Evolutionary conservation across 2,329 filamentous ascomycete species (phyloP).

Genomic region (Alternaria novae-zelandiae): DNA sequence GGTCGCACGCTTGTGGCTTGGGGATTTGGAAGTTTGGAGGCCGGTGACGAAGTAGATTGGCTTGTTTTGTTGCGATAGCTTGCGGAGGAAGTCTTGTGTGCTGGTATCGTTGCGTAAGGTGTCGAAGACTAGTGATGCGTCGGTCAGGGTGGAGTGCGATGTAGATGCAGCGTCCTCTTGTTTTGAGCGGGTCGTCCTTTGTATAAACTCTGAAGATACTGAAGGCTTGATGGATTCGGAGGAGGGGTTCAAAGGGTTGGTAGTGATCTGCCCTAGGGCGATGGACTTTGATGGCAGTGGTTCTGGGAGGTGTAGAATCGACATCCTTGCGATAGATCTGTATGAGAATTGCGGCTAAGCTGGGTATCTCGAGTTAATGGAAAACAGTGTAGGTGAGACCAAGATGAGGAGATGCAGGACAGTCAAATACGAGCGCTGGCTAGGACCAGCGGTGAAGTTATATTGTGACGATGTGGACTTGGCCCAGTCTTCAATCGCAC

Average conservation of each 20-base stretch:
- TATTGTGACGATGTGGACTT: conserved; percentile 1
- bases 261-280: conserved; percentile 37
- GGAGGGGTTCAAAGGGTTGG: conserved; percentile 26
- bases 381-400: neutral
- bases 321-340: conserved; percentile 18
- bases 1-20: neutral
- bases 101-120: conserved; percentile 26
- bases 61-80: conserved; percentile 53
- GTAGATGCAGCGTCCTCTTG: conserved; percentile 30
- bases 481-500: neutral
- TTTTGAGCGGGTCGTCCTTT: conserved; percentile 12
- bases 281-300: conserved; percentile 30
- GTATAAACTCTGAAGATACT: conserved; percentile 7
- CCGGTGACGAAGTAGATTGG: conserved; percentile 52
- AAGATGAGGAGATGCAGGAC: neutral
- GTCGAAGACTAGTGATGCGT: conserved; percentile 30
- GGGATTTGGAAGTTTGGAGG: conserved; percentile 50
- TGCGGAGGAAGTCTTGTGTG: conserved; percentile 29
- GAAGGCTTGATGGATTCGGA: conserved; percentile 24
- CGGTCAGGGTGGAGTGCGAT: conserved; percentile 17
- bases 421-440: neutral
- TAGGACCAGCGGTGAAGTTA: conserved; percentile 1
- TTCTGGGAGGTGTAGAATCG: conserved; percentile 27
- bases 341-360: neutral
- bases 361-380: neutral